Base-by-base conservation (phyloP, 352 stramenopile species). In the Globisporangium megalacanthum region DNA sequence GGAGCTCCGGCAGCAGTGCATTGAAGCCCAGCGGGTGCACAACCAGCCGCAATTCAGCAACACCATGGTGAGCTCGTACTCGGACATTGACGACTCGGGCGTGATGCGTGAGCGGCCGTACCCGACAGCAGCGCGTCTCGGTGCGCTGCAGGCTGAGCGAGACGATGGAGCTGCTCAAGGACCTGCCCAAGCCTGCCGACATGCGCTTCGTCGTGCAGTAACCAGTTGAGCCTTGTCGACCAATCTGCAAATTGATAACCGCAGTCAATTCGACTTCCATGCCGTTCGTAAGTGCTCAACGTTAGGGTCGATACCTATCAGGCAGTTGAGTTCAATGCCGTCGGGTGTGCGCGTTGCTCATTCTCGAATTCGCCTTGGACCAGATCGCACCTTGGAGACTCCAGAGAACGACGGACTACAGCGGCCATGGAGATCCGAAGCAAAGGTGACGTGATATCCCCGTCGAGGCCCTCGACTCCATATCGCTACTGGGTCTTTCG, bases 111-210 rank as follows among this genome's bases (percentile, higher is more conserved):
- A 70, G 52, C 37, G 45, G 39, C 69, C 58, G 15, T 62, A 70
- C 42, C 29, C 35, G 10, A 19, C 47, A n/a, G 31, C 49, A 7
- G 29, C 44, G 39, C 46, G 55, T 20, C 46, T 37, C 4, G 49
- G 52, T 10, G 17, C 39, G 7, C 44, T n/a, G 11, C 35, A 54
- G 15, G 13, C 66, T 91, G 25, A 78, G 75, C 15, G 75, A 93
- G 68, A 91, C 83, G 31, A 93, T 93, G 80, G 77, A 87, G 59
- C 59, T 93, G 53, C 77, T 93, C 58, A 89, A 91, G 64, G 69
- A 68, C 9, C 71, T 79, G 19, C 75, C 79, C 13, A 93, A 93
- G 61, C 83, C 83, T 33, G 69, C 91, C 49, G 70, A 85, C 55
- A 87, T 93, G 80, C 81, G 80, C 54, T 93, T 90, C 62, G 65